phyloP scores from a whole-genome alignment of 306 rosid genomes.

The Luffa aegyptiaca region DNA sequence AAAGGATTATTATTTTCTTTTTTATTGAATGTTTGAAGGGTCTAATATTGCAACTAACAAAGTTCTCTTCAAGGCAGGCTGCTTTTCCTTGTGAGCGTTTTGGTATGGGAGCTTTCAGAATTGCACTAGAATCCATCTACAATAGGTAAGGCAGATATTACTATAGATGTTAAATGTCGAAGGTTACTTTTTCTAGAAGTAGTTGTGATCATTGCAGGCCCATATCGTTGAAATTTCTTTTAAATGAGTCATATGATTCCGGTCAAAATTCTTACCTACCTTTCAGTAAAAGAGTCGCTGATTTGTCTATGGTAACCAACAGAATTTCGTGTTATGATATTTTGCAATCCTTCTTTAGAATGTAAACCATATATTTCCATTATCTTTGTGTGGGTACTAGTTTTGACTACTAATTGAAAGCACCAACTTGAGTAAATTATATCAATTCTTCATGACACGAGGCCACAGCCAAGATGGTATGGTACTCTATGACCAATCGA shows the following conservation, averaged over 20 bases:
- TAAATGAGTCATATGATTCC: not conserved
- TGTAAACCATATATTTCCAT: not conserved
- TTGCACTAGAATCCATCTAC: conserved; percentile 82
- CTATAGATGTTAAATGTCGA: not conserved
- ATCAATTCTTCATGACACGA: not conserved
- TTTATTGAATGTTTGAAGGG: not conserved
- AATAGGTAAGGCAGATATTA: conserved; percentile 41
- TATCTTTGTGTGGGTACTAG: not conserved
- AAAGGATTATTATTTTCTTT: not conserved
- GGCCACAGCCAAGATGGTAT: not conserved
- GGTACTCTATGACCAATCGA: not conserved
- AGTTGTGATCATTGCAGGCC: not conserved
- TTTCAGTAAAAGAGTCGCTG: not conserved
- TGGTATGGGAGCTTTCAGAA: conserved; percentile 97
- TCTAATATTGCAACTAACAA: conserved; percentile 24
- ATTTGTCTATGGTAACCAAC: not conserved
- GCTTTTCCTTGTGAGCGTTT: conserved; percentile 89
- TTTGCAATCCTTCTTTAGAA: not conserved
- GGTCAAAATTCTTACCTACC: not conserved
- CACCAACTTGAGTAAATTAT: not conserved
- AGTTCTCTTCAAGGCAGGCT: conserved; percentile 54
- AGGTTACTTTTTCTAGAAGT: not conserved
- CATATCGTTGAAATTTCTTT: not conserved
- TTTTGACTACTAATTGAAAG: not conserved
- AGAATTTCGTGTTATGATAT: not conserved